Base-by-base conservation (phyloP, 2,329 filamentous ascomycete genomes). In the Coniella vitis region DNA sequence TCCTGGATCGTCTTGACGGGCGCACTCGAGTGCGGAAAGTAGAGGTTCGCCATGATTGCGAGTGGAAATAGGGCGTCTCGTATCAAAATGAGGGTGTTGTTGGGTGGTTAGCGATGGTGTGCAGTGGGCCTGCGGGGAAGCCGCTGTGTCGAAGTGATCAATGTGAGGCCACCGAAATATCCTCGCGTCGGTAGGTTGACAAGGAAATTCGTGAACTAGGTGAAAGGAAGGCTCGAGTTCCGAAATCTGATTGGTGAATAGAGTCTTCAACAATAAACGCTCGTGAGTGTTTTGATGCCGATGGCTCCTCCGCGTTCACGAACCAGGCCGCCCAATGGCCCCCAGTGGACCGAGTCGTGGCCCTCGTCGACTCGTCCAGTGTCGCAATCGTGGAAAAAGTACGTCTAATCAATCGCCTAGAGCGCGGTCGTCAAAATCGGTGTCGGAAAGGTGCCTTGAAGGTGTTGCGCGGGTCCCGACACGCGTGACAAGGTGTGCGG, bases 1-100 rank as follows among this genome's bases (percentile, higher is more conserved):
- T 98, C 94, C 78, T 96, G 86, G 63, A 98, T 90, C 58, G 87
- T 95, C 77, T 93, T 91, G 79, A 97, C 79, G 69, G 90, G 90
- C 81, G 87, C 90, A 79, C 87, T 90, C 67, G 88, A 95, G 71
- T 90, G 88, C 64, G 86, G 78, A 65, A 95, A 95, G 67, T 84
- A 84, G 59, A 91, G 84, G 72, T 94, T 95, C 74, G 91, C 81
- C 93, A 98, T 95, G 64, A 63, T 87, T 71, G 66, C 66, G 63
- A 58, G 63, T 5, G 57, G 53, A 31, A 21, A 67, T 67, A 63
- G 58, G 63, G 58, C 50, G 32, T 38, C 13, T 39, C 38, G 31
- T 16, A 17, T 16, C 14, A 20, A 20, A 9, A 19, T 22, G n/a
- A n/a, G 20, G n/a, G 34, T 52, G 34, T 32, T 38, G 25, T 43